Conservation (phyloP, 176 grass and related monocot genomes). For the Aechmea fasciata region DNA sequence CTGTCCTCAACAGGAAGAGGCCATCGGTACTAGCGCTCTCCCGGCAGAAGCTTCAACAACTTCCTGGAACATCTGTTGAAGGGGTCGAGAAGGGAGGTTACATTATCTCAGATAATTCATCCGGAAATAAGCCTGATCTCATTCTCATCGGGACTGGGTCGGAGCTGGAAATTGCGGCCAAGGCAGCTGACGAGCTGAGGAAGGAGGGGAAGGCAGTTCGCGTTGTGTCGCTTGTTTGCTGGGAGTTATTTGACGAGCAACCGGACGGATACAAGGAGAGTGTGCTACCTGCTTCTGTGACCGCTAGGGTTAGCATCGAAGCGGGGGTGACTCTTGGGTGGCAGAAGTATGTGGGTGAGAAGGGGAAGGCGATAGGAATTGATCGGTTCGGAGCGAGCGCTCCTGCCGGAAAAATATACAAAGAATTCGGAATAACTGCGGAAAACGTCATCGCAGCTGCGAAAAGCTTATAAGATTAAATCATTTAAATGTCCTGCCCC, state of each 20-base stretch:
- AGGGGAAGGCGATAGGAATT: constrained; percentile 35
- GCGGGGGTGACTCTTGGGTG: constrained; percentile 44
- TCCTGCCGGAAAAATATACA: constrained; percentile 43
- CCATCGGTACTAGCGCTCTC: constrained; percentile 41
- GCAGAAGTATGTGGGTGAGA: constrained; percentile 37
- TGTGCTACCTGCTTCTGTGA: constrained; percentile 33
- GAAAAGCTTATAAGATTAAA: constrained; percentile 14
- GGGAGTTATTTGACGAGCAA: constrained; percentile 56
- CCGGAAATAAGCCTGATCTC: constrained; percentile 35
- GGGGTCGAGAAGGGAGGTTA: constrained; percentile 43
- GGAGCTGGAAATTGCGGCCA: constrained; percentile 44
- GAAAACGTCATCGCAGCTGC: constrained; percentile 29
- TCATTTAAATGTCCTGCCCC: not conserved
- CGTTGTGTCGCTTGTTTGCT: constrained; percentile 53
- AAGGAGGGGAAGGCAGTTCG: constrained; percentile 22
- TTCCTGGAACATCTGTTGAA: constrained; percentile 28
- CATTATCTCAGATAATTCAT: constrained; percentile 28
- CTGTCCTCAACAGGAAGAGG: constrained; percentile 32
- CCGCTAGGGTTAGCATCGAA: constrained; percentile 41
- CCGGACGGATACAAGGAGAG: constrained; percentile 34
- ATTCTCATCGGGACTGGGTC: constrained; percentile 49
- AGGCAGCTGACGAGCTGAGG: constrained; percentile 30
- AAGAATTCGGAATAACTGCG: constrained; percentile 41
- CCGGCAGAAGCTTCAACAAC: constrained; percentile 40
- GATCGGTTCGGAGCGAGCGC: constrained; percentile 33